Evolutionary conservation across 257 asterid genomes (phyloP).

Genomic region (Solanum pimpinellifolium): DNA sequence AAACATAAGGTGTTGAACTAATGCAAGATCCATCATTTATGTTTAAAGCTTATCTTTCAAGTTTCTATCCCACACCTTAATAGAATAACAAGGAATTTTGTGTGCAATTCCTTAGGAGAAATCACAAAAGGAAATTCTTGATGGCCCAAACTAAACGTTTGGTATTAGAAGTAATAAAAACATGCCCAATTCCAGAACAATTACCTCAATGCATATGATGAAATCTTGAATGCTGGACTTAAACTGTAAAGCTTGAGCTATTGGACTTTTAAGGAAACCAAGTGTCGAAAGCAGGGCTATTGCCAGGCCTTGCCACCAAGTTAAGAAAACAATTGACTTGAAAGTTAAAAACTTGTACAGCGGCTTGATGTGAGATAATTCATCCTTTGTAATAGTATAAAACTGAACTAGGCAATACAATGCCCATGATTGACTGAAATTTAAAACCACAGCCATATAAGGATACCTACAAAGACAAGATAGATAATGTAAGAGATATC

Average conservation of each 20-base stretch:
- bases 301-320: conserved; percentile 99
- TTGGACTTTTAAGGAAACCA: conserved; percentile 76
- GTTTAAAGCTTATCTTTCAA: background rate
- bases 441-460: conserved; percentile 81
- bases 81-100: background rate
- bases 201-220: conserved; percentile 96
- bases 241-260: conserved; percentile 82
- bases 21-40: background rate
- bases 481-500: background rate
- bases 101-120: background rate
- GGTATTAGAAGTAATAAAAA: background rate
- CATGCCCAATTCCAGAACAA: conserved; percentile 10
- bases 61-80: background rate
- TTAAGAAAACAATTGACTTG: conserved; percentile 94
- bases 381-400: conserved; percentile 74
- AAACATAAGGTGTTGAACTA: background rate
- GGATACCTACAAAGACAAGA: conserved; percentile 57
- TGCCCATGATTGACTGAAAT: conserved; percentile 99
- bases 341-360: conserved; percentile 85
- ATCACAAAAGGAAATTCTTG: background rate
- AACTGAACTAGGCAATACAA: conserved; percentile 92
- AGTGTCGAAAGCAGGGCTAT: conserved; percentile 72
- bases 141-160: background rate
- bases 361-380: conserved; percentile 91
- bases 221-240: conserved; percentile 86